Evolutionary conservation across 495 filamentous ascomycete genomes (phyloP).

Genomic region (Stereocaulon alpinum): DNA sequence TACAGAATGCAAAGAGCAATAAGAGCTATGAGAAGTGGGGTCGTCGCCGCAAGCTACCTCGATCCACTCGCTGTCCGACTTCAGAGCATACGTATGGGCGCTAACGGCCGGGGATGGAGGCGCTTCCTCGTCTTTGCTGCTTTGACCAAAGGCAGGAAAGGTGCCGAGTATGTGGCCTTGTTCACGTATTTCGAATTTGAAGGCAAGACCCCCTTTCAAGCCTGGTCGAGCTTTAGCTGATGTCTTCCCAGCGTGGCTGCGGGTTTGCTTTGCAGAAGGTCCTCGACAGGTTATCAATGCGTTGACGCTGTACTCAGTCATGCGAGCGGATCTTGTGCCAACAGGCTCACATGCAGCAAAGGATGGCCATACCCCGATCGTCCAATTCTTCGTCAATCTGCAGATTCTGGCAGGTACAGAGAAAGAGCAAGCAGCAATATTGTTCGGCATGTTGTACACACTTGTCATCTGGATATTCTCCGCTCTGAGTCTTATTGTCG

Average conservation of each 20-base stretch:
- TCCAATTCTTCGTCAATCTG: conserved; percentile 69
- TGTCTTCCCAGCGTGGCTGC: conserved; percentile 59
- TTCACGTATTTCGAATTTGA: conserved; percentile 94
- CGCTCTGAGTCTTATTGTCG: conserved; percentile 60
- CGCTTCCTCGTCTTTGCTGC: conserved; percentile 88
- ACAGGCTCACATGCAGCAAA: conserved; percentile 39
- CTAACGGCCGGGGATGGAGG: conserved; percentile 59
- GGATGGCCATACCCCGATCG: conserved; percentile 41
- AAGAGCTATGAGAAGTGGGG: conserved; percentile 67
- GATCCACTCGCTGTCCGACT: conserved; percentile 73
- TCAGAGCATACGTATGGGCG: conserved; percentile 63
- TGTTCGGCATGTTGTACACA: conserved; percentile 86
- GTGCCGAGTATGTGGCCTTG: conserved; percentile 80
- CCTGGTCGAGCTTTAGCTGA: conserved; percentile 16
- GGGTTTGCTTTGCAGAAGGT: conserved; percentile 77
- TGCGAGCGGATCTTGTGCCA: conserved; percentile 56
- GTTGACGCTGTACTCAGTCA: conserved; percentile 74
- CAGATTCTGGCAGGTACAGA: conserved; percentile 57
- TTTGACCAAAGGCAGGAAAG: conserved; percentile 84
- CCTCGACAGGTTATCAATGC: conserved; percentile 85
- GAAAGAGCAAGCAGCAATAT: conserved; percentile 64
- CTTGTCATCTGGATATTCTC: conserved; percentile 81
- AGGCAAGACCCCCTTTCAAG: conserved; percentile 37
- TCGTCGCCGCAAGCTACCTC: conserved; percentile 84
- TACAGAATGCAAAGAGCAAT: conserved; percentile 70